phyloP scores from a whole-genome alignment of 2,329 filamentous ascomycete genomes.

The Verticillium isaacii region DNA sequence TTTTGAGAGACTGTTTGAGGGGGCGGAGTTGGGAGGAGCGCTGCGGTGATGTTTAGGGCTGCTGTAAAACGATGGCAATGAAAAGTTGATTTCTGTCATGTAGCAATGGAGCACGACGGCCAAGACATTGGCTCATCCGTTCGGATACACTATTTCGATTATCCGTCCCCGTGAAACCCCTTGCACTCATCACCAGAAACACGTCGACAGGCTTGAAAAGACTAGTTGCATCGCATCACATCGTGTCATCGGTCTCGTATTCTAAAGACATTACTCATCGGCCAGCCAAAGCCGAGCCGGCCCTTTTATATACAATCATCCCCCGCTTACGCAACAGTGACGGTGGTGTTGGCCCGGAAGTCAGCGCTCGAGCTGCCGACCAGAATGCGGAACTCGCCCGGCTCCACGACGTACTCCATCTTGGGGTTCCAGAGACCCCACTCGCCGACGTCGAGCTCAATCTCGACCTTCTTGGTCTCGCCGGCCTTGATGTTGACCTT shows the following conservation, averaged over 20 bases:
- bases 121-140: not conserved
- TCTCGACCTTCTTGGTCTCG: constrained; percentile 45
- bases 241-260: not conserved
- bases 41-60: not conserved
- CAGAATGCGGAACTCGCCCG: constrained; percentile 59
- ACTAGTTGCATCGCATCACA: too few relatives aligned
- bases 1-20: constrained; percentile 31
- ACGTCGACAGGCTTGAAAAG: too few relatives aligned
- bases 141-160: too few relatives aligned
- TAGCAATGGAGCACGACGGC: not conserved
- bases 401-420: constrained; percentile 72
- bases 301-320: not conserved
- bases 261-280: not conserved
- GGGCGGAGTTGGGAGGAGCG: not conserved
- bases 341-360: constrained; percentile 49
- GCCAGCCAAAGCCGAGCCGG: not conserved
- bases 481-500: constrained; percentile 60
- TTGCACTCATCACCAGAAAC: too few relatives aligned
- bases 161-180: too few relatives aligned
- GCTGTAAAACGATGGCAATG: not conserved
- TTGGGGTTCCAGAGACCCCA: constrained; percentile 53
- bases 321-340: constrained; percentile 37
- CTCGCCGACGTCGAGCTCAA: constrained; percentile 51
- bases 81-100: not conserved
- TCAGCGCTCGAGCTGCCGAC: constrained; percentile 58